Evolutionary conservation across 2,329 filamentous ascomycete species (phyloP).

Genomic region (Cercospora sojina): DNA sequence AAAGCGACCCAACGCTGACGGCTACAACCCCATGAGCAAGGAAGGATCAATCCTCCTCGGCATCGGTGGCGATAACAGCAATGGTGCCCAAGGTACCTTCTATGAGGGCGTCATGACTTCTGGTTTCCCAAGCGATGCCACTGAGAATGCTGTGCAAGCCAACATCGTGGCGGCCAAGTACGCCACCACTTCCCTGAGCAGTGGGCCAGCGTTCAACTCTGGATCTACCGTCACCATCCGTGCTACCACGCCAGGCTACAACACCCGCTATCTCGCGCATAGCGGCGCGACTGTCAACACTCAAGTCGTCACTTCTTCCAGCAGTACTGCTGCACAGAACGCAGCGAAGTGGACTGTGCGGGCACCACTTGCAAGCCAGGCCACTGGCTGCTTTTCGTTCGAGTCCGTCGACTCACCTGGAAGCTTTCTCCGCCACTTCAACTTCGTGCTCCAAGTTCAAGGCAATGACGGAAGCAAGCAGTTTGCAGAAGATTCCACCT

Average conservation of each 20-base stretch:
- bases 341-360: constrained; percentile 56
- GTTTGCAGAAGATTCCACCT: constrained; percentile 63
- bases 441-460: constrained; percentile 53
- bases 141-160: constrained; percentile 52
- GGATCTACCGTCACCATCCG: constrained; percentile 56
- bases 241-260: constrained; percentile 56
- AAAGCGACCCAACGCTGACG: constrained; percentile 49
- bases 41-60: constrained; percentile 67
- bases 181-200: constrained; percentile 48
- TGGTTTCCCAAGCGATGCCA: constrained; percentile 61
- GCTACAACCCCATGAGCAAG: constrained; percentile 63
- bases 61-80: constrained; percentile 67
- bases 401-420: constrained; percentile 60
- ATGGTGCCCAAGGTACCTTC: constrained; percentile 53
- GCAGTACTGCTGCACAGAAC: constrained; percentile 51
- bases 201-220: constrained; percentile 49
- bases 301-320: constrained; percentile 55
- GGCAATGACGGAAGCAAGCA: constrained; percentile 56
- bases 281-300: constrained; percentile 53
- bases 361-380: constrained; percentile 53
- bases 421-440: constrained; percentile 58
- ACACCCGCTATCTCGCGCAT: constrained; percentile 57
- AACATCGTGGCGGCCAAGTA: constrained; percentile 62
- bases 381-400: constrained; percentile 58
- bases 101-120: constrained; percentile 65